Evolutionary conservation across 805 yeast species (phyloP), one percentile per base, ranked within the genome.

Genomic region (Schwanniomyces yamadae): DNA sequence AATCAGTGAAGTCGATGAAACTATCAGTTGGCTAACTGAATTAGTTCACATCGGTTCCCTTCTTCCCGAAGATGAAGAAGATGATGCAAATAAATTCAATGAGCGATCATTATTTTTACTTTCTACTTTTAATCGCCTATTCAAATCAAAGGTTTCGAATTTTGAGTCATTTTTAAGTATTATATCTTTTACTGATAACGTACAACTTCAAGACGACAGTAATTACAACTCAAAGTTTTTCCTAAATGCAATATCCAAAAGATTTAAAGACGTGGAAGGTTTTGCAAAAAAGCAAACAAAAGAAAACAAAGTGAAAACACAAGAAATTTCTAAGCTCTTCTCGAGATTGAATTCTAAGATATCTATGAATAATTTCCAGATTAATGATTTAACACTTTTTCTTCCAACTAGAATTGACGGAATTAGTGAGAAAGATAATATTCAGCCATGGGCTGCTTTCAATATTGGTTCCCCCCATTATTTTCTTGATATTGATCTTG

Each of bases 401-500:
- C 62, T 91, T 44, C 96, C 95, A 3, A 88, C 96, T 0, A 63
- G 79, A 28, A 72, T 73, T 30, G 75, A 75, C 47, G 36, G 55
- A 18, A 37, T 38, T 6, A 37, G 40, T 23, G 56, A 48, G 7
- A 29, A 29, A 9, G 47, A 40, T 20, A 55, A 59, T 25, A 34
- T 35, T 7, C 77, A 69, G 36, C 88, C 91, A 0, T 91, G 98
- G 98, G 96, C 96, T 0, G 95, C 95, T 1, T 91, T 91, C 65
- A 90, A 93, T 46, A 73, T 85, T 37, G 95, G 91, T 1, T 82
- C 87, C 1, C 93, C 95, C 0, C 89, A 90, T 55, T 89, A 79
- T 55, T 82, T 89, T 51, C 63, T 91, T 44, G 61, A 61, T 10
- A 54, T 66, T 11, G 23, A 17, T 17, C 15, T 30, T 31, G 19